Conservation (phyloP, 805 yeast genomes). For the Ogataea ganodermae region DNA sequence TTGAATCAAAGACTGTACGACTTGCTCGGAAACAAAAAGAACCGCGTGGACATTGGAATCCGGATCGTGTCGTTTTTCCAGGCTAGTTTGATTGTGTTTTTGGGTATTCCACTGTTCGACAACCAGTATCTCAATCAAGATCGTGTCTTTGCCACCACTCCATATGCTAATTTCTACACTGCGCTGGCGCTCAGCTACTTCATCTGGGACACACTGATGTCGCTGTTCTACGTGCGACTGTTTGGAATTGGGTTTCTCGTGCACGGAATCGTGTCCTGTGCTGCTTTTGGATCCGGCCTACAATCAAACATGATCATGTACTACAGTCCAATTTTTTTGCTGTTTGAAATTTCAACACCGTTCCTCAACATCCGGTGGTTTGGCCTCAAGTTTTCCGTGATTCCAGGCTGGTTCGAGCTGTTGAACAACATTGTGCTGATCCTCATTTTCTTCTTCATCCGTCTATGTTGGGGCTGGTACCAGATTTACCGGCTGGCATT, state of each 20-base stretch:
- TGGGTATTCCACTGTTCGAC: slow-evolving; percentile 34
- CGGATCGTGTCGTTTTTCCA: slow-evolving; percentile 39
- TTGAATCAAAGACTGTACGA: slow-evolving; percentile 15
- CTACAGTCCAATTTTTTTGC: slow-evolving; percentile 37
- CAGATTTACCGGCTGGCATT: slow-evolving; percentile 31
- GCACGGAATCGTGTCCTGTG: slow-evolving; percentile 39
- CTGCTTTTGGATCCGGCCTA: slow-evolving; percentile 32
- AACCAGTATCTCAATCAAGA: slow-evolving; percentile 32
- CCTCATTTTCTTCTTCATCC: slow-evolving; percentile 36
- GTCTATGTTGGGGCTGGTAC: slow-evolving; percentile 43
- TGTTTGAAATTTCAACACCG: slow-evolving; percentile 41
- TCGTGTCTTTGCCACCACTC: slow-evolving; percentile 36
- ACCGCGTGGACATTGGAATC: slow-evolving; percentile 33
- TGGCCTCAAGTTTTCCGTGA: slow-evolving; percentile 34
- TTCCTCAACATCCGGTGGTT: slow-evolving; percentile 40
- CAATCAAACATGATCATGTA: slow-evolving; percentile 33
- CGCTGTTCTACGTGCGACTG: slow-evolving; percentile 28
- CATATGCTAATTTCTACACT: slow-evolving; percentile 34
- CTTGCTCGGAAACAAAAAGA: slow-evolving; percentile 19
- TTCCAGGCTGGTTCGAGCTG: slow-evolving; percentile 34
- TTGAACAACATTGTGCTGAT: slow-evolving; percentile 37
- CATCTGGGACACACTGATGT: slow-evolving; percentile 38
- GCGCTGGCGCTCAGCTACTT: slow-evolving; percentile 38
- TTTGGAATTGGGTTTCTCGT: slow-evolving; percentile 39
- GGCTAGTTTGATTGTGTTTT: slow-evolving; percentile 31